phyloP scores from a whole-genome alignment of 768 basidiomycete genomes.

The Psilocybe cubensis region DNA sequence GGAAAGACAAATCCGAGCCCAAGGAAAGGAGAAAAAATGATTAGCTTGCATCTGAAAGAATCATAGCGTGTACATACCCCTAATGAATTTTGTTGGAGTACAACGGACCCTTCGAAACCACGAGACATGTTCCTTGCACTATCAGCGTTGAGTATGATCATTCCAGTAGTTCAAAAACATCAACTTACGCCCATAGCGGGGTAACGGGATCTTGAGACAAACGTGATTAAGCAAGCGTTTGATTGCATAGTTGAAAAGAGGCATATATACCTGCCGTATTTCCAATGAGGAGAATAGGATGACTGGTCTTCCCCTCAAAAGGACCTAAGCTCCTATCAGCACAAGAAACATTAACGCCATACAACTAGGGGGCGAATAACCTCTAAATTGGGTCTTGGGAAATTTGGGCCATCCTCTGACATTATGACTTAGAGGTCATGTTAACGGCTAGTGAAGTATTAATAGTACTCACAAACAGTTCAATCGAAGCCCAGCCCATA shows the following conservation, averaged over 20 bases:
- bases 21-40: too few relatives aligned
- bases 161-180: not conserved
- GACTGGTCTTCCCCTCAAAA: slow-evolving; percentile 39
- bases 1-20: not conserved
- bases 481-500: slow-evolving; percentile 31
- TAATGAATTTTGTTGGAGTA: slow-evolving; percentile 44
- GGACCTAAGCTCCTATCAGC: slow-evolving; percentile 27
- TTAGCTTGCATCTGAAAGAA: too few relatives aligned
- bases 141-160: not conserved
- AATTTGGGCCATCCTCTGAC: slow-evolving; percentile 3
- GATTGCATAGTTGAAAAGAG: not conserved
- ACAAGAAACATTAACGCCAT: not conserved
- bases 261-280: slow-evolving; percentile 43
- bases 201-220: slow-evolving; percentile 31
- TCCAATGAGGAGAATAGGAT: slow-evolving; percentile 42
- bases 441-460: not conserved
- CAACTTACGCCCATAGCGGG: slow-evolving; percentile 28
- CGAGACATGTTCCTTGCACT: slow-evolving; percentile 44
- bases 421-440: not conserved
- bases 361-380: not conserved
- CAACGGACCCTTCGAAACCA: slow-evolving; percentile 40
- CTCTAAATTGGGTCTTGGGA: slow-evolving; percentile 12
- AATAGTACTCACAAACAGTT: slow-evolving; percentile 32
- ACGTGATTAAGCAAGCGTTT: not conserved
- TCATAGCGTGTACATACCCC: slow-evolving; percentile 44